Evolutionary conservation across 2,329 filamentous ascomycete genomes (phyloP).

Genomic region (Calonectria leucothoes): DNA sequence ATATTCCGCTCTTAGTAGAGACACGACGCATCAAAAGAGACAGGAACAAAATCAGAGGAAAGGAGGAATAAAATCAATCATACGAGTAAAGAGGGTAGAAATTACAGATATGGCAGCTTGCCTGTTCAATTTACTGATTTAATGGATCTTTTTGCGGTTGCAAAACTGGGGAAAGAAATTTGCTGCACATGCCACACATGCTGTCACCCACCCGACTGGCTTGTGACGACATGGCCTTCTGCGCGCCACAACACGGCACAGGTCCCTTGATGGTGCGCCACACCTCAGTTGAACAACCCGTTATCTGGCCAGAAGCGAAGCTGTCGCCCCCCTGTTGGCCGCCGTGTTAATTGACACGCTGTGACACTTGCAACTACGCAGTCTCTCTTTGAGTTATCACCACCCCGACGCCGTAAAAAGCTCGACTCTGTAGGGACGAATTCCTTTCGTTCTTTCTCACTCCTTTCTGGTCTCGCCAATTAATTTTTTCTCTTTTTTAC

Average conservation of each 20-base stretch:
- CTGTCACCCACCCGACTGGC: background rate
- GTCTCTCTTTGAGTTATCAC: background rate
- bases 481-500: slow-evolving; percentile 27
- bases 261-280: slow-evolving; percentile 16
- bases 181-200: background rate
- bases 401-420: background rate
- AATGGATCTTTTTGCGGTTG: background rate
- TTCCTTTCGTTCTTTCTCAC: background rate
- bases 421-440: background rate
- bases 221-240: background rate
- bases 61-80: background rate
- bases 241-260: slow-evolving; percentile 20
- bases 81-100: background rate
- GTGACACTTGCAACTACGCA: slow-evolving; percentile 1
- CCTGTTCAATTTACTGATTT: background rate
- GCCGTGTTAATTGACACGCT: slow-evolving; percentile 25
- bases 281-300: slow-evolving; percentile 23
- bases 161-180: background rate
- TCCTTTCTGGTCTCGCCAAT: background rate
- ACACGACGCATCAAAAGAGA: background rate
- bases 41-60: background rate
- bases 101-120: background rate
- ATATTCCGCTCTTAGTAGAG: slow-evolving; percentile 8
- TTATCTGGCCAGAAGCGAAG: slow-evolving; percentile 38
- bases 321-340: background rate